Base-by-base conservation (phyloP, 176 grass and related monocot species). In the Phragmites australis region DNA sequence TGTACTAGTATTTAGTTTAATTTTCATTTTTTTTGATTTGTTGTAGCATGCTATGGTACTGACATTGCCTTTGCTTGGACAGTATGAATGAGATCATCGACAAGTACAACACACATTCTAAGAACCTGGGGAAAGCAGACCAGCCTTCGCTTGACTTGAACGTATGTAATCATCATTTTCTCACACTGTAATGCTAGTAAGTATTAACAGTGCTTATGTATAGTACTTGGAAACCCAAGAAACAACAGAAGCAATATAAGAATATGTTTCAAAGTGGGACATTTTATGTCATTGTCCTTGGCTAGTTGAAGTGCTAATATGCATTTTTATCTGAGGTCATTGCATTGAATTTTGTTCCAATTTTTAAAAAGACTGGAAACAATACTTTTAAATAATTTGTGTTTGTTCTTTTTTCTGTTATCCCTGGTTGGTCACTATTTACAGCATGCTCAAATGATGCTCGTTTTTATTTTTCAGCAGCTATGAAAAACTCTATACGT, bases 51-150 rank as follows among this genome's bases (percentile, higher is more conserved):
- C 11, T 75, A 41, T 77, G 30, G 25, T 81, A 46, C 56, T 76
- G 55, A 77, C 61, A 68, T 88, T 74, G 71, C 62, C 50, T 87
- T 83, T 65, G 8, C 65, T 91, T 85, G 27, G 46, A 39, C 64
- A 97, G 94, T 56, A 97, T 97, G 94, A 91, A 97, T 80, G 91
- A 85, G 64, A 91, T 91, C 48, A 83, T 97, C 23, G 83, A 89
- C 80, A 97, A 91, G 91, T 89, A 93, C 70, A 81, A 30, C 42
- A 82, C 80, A 12, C 86, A 93, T 85, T 91, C 94, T 13, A 97
- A 91, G 79, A 93, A 97, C 43, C 75, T 87, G 80, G 87, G 88
- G 46, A 89, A 89, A 88, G 10, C 83, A 76, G 91, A 87, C 10
- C 80, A 87, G n/a, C 72, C 91, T 73, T 74, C 86, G 8, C 80